Evolutionary conservation across 2,329 filamentous ascomycete species (phyloP).

Genomic region (Pseudogymnoascus sp.): DNA sequence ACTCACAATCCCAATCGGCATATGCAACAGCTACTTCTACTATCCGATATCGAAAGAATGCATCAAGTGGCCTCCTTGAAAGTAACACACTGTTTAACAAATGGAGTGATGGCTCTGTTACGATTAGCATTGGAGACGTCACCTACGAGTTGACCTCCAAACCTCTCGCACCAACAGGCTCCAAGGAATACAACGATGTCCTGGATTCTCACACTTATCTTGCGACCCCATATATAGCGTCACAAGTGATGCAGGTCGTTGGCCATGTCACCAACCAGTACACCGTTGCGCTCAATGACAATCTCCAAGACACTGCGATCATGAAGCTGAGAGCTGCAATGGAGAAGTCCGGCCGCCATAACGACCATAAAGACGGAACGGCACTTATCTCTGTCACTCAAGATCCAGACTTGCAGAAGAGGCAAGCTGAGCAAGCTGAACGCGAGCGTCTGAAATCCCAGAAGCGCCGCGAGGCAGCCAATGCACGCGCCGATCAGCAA

Average conservation of each 20-base stretch:
- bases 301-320: constrained; percentile 62
- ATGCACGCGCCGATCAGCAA: constrained; percentile 54
- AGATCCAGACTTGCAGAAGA: constrained; percentile 69
- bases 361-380: constrained; percentile 47
- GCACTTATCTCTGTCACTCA: constrained; percentile 63
- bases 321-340: constrained; percentile 58
- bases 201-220: constrained; percentile 71
- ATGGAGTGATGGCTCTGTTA: constrained; percentile 74
- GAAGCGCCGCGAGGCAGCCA: constrained; percentile 59
- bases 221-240: constrained; percentile 60
- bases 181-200: constrained; percentile 53
- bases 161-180: constrained; percentile 50
- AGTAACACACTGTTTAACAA: constrained; percentile 68
- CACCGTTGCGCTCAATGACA: constrained; percentile 57
- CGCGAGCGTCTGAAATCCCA: constrained; percentile 63
- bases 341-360: constrained; percentile 44
- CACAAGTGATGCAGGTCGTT: constrained; percentile 61
- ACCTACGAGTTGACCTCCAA: constrained; percentile 71
- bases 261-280: constrained; percentile 70
- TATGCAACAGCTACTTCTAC: constrained; percentile 54
- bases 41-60: constrained; percentile 60
- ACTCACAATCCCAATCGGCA: constrained; percentile 42
- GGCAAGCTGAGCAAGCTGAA: constrained; percentile 64
- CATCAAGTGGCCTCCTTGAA: constrained; percentile 55
- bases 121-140: constrained; percentile 63